These are phyloP conservation scores for Ogataea paradorogensis DNA, from an alignment of 805 yeast genomes.

Conservation along the genomic window DNA sequence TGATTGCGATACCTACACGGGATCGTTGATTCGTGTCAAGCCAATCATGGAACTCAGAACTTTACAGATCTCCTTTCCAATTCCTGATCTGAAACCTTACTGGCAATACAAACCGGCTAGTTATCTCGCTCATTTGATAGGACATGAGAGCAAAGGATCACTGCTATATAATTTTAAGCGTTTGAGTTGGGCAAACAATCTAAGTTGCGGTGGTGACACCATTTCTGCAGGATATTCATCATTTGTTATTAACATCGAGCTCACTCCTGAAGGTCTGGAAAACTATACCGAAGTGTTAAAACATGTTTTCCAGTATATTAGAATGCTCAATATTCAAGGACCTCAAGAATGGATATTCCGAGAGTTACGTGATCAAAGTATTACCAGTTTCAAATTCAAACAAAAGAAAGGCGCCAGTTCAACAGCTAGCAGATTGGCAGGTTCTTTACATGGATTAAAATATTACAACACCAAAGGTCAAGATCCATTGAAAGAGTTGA, in stretches of 20 bases:
- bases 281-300: conserved; percentile 60
- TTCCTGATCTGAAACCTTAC: conserved; percentile 67
- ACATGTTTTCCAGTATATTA: conserved; percentile 69
- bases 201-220: conserved; percentile 69
- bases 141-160: conserved; percentile 93
- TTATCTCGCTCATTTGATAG: conserved; percentile 77
- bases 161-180: conserved; percentile 65
- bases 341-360: conserved; percentile 78
- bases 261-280: conserved; percentile 69
- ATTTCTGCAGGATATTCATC: conserved; percentile 65
- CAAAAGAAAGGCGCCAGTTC: conserved; percentile 72
- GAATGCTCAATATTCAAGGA: conserved; percentile 50
- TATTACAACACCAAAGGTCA: conserved; percentile 25
- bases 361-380: conserved; percentile 70
- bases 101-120: conserved; percentile 71
- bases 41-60: conserved; percentile 81
- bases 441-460: conserved; percentile 25
- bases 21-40: conserved; percentile 58
- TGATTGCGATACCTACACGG: conserved; percentile 46
- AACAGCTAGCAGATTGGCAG: conserved; percentile 56
- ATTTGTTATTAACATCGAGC: conserved; percentile 68
- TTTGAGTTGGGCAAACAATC: conserved; percentile 74
- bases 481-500: conserved; percentile 8
- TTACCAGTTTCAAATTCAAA: conserved; percentile 70
- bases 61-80: conserved; percentile 63